Evolutionary conservation across 805 yeast species (phyloP), one percentile per base, ranked within the genome.

Genomic region (Saccharomycopsis lassenensis): DNA sequence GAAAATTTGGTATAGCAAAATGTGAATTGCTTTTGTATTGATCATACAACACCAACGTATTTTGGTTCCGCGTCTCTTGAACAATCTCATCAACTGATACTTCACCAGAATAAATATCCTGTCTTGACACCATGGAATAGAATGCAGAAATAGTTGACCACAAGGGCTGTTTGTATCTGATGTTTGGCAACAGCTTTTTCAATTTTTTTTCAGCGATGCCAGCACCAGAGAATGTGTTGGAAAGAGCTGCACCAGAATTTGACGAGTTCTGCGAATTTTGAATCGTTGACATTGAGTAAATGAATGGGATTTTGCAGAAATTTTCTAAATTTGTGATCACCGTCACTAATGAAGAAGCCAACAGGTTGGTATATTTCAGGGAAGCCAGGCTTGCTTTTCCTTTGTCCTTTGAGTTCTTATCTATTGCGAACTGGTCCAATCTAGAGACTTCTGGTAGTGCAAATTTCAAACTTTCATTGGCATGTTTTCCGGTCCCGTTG

Each of bases 71-170:
- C 11, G 24, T 23, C 14, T 35, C 39, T 8, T 37, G 41, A 7
- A 26, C 19, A 14, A 33, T 32, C 14, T 41, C 45, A 6, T 31
- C 19, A 14, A 37, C 28, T 4, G 42, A 44, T 19, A 46, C 50
- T 36, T 59, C 61, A 19, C 74, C 65, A 23, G 67, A 54, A 49
- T 60, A 63, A 26, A 67, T 51, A 47, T 66, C 65, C 44, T 61
- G 63, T 44, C 69, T 52, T 23, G 58, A 49, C 44, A 58, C 59
- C 64, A 71, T 69, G 1, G 74, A 65, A 45, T 63, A 65, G 7
- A 68, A 54, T 1, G 75, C 72, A 18, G 69, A 64, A 1, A 71
- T 50, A 31, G 71, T 59, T 0, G 71, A 56, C 78, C 78, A 72
- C 3, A 71, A 40, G 2, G 77, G 77, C 43, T 74, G 74, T 20